Conservation (phyloP, 2,329 filamentous ascomycete genomes). For the Diplodia intermedia region DNA sequence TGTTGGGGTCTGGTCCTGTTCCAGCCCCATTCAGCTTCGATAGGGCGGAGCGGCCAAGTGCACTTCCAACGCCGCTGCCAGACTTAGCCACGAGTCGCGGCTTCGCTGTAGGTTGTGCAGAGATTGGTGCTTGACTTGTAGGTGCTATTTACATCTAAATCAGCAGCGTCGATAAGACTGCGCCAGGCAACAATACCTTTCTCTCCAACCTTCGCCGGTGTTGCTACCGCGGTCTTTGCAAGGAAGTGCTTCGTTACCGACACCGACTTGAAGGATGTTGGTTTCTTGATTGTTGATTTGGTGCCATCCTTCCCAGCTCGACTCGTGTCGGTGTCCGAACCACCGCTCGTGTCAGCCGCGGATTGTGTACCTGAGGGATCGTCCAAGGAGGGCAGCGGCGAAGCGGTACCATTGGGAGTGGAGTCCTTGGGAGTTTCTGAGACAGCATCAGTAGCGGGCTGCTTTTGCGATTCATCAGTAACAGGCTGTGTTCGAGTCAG, state of each 20-base stretch:
- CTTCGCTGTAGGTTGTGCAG: conserved; percentile 62
- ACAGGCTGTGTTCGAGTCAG: conserved; percentile 27
- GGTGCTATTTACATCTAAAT: conserved; percentile 47
- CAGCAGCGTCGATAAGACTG: neutral
- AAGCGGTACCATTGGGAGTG: conserved; percentile 47
- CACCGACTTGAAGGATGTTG: conserved; percentile 80
- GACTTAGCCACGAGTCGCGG: conserved; percentile 80
- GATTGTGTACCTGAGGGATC: conserved; percentile 39
- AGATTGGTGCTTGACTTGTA: conserved; percentile 47
- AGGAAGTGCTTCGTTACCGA: conserved; percentile 86
- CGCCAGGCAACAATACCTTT: conserved; percentile 52
- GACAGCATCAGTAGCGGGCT: conserved; percentile 26
- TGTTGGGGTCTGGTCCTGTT: conserved; percentile 71
- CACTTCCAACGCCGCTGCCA: conserved; percentile 65
- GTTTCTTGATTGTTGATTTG: conserved; percentile 66
- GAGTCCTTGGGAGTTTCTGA: conserved; percentile 38
- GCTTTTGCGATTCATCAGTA: conserved; percentile 23
- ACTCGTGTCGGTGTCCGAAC: conserved; percentile 78
- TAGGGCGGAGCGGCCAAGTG: conserved; percentile 57
- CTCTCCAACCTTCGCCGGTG: conserved; percentile 57
- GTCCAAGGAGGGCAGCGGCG: conserved; percentile 44
- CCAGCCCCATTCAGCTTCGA: conserved; percentile 66
- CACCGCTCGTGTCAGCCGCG: conserved; percentile 73
- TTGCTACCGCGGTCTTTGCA: conserved; percentile 70
- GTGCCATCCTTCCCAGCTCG: conserved; percentile 66